Base-by-base conservation (phyloP, 2,329 filamentous ascomycete genomes). In the Lojkania enalia region DNA sequence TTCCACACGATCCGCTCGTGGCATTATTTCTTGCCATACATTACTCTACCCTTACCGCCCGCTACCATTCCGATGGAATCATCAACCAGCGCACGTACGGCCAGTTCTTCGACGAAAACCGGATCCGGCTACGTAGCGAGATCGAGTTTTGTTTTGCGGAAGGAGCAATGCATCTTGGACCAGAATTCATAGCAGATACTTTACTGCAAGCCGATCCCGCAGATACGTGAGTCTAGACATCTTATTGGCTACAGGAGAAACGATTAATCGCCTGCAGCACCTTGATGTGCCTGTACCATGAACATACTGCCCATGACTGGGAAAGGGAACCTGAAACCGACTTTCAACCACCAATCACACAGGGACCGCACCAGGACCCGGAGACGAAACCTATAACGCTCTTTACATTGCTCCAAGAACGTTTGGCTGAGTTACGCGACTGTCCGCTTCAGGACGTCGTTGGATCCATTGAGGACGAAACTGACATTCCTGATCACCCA, bases 71-170 rank as follows among this genome's bases (percentile, higher is more conserved):
- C 42, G 48, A 55, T n/a, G 60, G 64, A 20, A 55, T 60, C 47
- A 64, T 67, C n/a, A 55, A 64, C 21, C 61, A 67, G 35, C 45
- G 50, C 15, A 59, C 52, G 2, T 63, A 64, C 30, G 63, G 63
- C 18, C 54, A 45, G 14, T 57, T 57, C 49, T 61, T 66, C 57
- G 61, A 63, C 38, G 54, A 49, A 5, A 60, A 63, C 16, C 58
- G 61, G 21, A 27, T 66, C 3, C 51, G 54, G 2, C 44, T 67
- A 4, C 63, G 64, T 23, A 58, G 51, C 9, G 62, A 66, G 18
- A 36, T 67, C 1, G 63, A 66, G 20, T 61, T 64, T 21, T 57
- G 52, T 30, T 67, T 67, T 29, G 52, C 57, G 0, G 65, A 68
- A 52, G 63, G 51, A 0, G 48, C 52, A 4, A 50, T 67, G 9